These are phyloP conservation scores for Suillus paluster DNA, from an alignment of 768 basidiomycete species.

Conservation along the genomic window DNA sequence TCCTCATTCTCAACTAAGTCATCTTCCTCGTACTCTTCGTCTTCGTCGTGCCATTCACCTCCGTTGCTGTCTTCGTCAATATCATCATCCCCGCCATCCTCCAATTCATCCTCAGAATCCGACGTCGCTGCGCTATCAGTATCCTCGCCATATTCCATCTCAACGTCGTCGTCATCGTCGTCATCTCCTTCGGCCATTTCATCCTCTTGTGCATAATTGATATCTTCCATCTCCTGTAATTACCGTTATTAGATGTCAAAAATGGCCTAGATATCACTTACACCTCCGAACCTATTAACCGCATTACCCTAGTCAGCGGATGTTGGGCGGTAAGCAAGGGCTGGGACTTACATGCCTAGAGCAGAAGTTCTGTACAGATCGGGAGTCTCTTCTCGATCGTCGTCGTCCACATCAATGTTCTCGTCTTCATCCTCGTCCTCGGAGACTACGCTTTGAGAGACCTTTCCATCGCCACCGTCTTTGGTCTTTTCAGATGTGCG, in stretches of 20 bases:
- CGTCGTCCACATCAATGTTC: conserved; percentile 63
- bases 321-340: neutral
- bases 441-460: conserved; percentile 47
- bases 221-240: conserved; percentile 83
- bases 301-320: neutral
- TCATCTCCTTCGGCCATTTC: conserved; percentile 85
- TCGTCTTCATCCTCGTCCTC: conserved; percentile 49
- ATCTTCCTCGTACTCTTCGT: conserved; percentile 62
- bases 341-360: conserved; percentile 77
- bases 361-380: conserved; percentile 97
- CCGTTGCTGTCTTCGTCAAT: conserved; percentile 52
- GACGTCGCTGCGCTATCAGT: conserved; percentile 84
- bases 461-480: conserved; percentile 52
- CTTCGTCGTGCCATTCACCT: conserved; percentile 64
- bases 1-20: conserved; percentile 67
- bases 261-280: conserved; percentile 42
- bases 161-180: conserved; percentile 81
- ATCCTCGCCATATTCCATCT: conserved; percentile 87
- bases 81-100: conserved; percentile 66
- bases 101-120: conserved; percentile 70
- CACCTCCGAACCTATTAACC: conserved; percentile 69
- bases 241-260: conserved; percentile 21
- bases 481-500: conserved; percentile 70
- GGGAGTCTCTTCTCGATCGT: conserved; percentile 78
- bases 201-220: conserved; percentile 66